Conservation (phyloP, 805 yeast species). For the Starmera caribaea region DNA sequence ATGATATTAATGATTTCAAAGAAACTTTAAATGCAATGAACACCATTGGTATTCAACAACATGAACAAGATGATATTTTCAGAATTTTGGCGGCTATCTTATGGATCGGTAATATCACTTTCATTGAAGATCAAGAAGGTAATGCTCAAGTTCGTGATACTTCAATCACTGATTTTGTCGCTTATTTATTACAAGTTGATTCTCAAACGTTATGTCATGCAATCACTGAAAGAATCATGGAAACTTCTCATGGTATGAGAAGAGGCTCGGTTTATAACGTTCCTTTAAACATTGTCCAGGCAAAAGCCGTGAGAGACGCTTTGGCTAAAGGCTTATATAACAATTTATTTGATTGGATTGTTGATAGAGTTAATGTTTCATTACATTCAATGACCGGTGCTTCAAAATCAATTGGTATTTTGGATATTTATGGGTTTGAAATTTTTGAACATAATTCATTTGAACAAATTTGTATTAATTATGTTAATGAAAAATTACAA, state of each 20-base stretch:
- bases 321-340: conserved; percentile 90
- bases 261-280: conserved; percentile 93
- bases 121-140: conserved; percentile 79
- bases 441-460: conserved; percentile 92
- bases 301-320: conserved; percentile 91
- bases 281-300: conserved; percentile 86
- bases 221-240: conserved; percentile 72
- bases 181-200: conserved; percentile 79
- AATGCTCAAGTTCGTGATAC: conserved; percentile 75
- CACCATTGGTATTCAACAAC: conserved; percentile 70
- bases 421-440: conserved; percentile 95
- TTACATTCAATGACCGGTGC: conserved; percentile 44
- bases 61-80: conserved; percentile 87
- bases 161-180: conserved; percentile 91
- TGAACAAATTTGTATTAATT: conserved; percentile 92
- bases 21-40: conserved; percentile 85
- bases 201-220: conserved; percentile 56
- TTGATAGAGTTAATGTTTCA: conserved; percentile 77
- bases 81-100: conserved; percentile 73
- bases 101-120: conserved; percentile 92
- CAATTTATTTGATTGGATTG: conserved; percentile 94
- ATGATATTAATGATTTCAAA: conserved; percentile 68
- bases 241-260: conserved; percentile 80
- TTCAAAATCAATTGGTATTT: conserved; percentile 75
- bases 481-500: conserved; percentile 91